Conservation (phyloP, 805 yeast species). For the Deakozyma indianensis region DNA sequence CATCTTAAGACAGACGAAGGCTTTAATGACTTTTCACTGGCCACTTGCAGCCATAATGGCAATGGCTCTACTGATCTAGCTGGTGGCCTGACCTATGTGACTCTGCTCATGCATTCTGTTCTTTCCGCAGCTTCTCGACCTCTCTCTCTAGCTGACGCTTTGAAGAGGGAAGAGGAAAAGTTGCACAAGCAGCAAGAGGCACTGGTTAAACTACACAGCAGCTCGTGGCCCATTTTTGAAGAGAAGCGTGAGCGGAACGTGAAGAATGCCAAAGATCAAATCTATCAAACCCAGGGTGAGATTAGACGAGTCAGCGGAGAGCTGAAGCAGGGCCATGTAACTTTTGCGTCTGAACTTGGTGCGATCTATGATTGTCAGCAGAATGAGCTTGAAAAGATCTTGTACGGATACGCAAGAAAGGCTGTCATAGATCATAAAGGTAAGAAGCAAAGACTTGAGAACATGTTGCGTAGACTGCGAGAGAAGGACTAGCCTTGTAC, state of each 20-base stretch:
- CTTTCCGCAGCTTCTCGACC: constrained; percentile 15
- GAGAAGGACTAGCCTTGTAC: background rate
- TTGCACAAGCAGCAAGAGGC: constrained; percentile 9
- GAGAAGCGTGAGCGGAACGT: constrained; percentile 17
- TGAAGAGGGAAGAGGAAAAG: constrained; percentile 10
- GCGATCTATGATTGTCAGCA: constrained; percentile 20
- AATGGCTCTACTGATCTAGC: background rate
- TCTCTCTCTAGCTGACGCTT: constrained; percentile 10
- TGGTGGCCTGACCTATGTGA: background rate
- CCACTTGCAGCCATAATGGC: constrained; percentile 7
- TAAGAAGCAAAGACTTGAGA: constrained; percentile 3
- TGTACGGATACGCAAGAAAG: constrained; percentile 8
- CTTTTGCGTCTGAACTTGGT: constrained; percentile 22
- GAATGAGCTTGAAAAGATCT: constrained; percentile 12
- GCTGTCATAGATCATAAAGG: constrained; percentile 10
- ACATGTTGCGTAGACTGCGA: background rate
- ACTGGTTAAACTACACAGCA: constrained; percentile 9
- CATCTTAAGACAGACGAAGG: background rate
- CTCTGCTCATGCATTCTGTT: constrained; percentile 7
- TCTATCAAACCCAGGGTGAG: constrained; percentile 15
- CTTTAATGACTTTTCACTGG: constrained; percentile 1
- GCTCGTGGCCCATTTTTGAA: constrained; percentile 18
- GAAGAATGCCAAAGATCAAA: constrained; percentile 11
- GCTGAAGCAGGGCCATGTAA: constrained; percentile 17
- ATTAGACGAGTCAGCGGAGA: constrained; percentile 18